Conservation (phyloP, 352 stramenopile genomes). For the Pythium monospermum region DNA sequence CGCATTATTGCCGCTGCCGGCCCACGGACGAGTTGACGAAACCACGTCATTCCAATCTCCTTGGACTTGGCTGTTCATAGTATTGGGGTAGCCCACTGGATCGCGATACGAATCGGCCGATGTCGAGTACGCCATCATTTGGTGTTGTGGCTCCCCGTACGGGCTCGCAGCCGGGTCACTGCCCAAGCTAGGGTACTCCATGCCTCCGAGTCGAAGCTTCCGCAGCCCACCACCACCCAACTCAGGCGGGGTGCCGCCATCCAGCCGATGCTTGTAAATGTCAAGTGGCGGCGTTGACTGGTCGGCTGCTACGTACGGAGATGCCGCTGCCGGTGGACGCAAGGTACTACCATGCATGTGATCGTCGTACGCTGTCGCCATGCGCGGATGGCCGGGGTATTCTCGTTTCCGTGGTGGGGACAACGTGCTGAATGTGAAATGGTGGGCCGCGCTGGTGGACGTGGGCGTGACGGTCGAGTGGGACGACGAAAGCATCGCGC, state of each 20-base stretch:
- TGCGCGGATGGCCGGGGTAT: conserved; percentile 1
- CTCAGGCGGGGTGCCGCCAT: conserved; percentile 2
- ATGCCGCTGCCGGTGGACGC: background rate
- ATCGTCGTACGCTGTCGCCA: conserved; percentile 12
- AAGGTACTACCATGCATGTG: conserved; percentile 6
- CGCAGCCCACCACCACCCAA: background rate
- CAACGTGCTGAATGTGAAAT: conserved; percentile 31
- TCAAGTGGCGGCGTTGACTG: conserved; percentile 5
- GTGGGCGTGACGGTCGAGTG: conserved; percentile 41
- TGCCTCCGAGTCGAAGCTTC: conserved; percentile 7
- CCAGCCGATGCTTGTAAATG: conserved; percentile 17
- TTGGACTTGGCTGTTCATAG: background rate
- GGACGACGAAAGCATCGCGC: conserved; percentile 14
- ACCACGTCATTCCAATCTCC: conserved; percentile 15
- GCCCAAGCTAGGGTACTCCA: conserved; percentile 2
- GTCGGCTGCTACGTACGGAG: background rate
- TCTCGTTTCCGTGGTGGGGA: conserved; percentile 38
- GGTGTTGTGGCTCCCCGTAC: conserved; percentile 14
- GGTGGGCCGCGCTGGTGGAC: conserved; percentile 28
- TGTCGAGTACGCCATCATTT: conserved; percentile 17
- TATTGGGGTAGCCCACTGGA: conserved; percentile 4
- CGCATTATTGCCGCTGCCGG: background rate
- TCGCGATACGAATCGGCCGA: conserved; percentile 10
- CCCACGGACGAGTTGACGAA: conserved; percentile 10
- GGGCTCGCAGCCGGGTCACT: conserved; percentile 5